Conservation (phyloP, 805 yeast species). For the Kodamaea nitidulidarum region DNA sequence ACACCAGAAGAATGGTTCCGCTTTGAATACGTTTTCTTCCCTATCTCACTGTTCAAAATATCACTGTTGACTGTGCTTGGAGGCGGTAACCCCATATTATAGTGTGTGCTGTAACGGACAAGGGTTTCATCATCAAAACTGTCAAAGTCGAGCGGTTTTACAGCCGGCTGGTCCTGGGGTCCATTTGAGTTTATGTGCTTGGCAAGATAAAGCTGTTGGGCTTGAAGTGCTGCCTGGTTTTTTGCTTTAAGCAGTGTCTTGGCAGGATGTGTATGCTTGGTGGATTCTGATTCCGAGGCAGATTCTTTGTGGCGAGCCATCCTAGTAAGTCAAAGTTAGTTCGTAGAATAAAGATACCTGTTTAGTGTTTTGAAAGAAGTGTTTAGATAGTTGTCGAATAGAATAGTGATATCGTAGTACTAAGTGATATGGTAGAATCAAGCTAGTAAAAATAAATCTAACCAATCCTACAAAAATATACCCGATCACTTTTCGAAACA, state of each 20-base stretch:
- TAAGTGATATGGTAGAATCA: no score
- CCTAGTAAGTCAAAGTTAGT: no score
- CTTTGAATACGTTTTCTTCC: conserved; percentile 58
- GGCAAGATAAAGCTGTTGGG: conserved; percentile 63
- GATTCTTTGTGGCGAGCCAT: conserved; percentile 28
- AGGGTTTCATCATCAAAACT: conserved; percentile 58
- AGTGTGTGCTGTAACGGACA: conserved; percentile 62
- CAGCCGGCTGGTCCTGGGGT: conserved; percentile 50
- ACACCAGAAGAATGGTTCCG: conserved; percentile 38
- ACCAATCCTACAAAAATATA: no score
- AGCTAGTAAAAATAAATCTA: no score
- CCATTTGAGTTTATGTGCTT: conserved; percentile 73
- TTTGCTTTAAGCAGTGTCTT: conserved; percentile 57
- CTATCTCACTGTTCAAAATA: conserved; percentile 65
- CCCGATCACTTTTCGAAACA: no score
- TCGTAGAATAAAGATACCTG: no score
- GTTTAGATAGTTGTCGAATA: no score
- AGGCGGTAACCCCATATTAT: conserved; percentile 52
- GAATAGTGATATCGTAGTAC: no score
- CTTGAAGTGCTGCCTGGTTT: conserved; percentile 59
- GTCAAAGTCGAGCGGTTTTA: conserved; percentile 67
- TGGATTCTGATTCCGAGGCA: conserved; percentile 34
- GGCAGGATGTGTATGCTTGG: conserved; percentile 7
- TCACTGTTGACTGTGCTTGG: conserved; percentile 67
- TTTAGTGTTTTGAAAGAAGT: no score